These are phyloP conservation scores for Parasarocladium wereldwijsianum DNA, from an alignment of 2,329 filamentous ascomycete genomes.

Conservation along the genomic window DNA sequence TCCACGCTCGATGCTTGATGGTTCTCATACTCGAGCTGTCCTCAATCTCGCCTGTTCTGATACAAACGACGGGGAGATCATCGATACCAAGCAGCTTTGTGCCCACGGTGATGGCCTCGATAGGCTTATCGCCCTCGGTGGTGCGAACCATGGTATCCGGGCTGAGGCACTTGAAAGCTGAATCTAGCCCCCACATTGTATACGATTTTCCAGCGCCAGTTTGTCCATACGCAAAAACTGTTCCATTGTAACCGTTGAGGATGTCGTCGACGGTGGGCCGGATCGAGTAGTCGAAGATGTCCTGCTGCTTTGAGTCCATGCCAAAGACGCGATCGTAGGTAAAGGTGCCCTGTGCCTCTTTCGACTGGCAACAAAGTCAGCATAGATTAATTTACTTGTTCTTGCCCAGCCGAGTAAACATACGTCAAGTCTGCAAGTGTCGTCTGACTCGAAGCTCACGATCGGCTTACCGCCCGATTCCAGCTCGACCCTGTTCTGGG, in stretches of 20 bases:
- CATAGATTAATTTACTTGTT: constrained; percentile 11
- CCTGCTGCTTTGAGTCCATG: constrained; percentile 77
- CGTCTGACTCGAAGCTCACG: constrained; percentile 73
- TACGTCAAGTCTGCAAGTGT: constrained; percentile 79
- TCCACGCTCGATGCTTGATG: too few species aligned
- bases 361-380: constrained; percentile 42
- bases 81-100: too few species aligned
- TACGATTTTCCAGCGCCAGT: constrained; percentile 98
- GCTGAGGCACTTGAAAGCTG: too few species aligned
- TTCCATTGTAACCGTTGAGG: constrained; percentile 97
- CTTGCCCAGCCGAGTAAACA: constrained; percentile 18
- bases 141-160: too few species aligned
- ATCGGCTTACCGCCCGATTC: constrained; percentile 83
- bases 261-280: constrained; percentile 93
- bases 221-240: constrained; percentile 96
- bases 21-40: too few species aligned
- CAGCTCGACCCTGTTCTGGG: constrained; percentile 90
- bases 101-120: too few species aligned
- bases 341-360: constrained; percentile 70
- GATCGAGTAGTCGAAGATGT: constrained; percentile 98
- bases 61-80: too few species aligned
- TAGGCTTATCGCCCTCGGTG: too few species aligned
- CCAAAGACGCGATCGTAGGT: constrained; percentile 97
- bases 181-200: constrained; percentile 67
- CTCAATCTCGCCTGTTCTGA: too few species aligned